These are phyloP conservation scores for Pichia sp. DNA, from an alignment of 1,139 yeast genomes.

Conservation along the genomic window DNA sequence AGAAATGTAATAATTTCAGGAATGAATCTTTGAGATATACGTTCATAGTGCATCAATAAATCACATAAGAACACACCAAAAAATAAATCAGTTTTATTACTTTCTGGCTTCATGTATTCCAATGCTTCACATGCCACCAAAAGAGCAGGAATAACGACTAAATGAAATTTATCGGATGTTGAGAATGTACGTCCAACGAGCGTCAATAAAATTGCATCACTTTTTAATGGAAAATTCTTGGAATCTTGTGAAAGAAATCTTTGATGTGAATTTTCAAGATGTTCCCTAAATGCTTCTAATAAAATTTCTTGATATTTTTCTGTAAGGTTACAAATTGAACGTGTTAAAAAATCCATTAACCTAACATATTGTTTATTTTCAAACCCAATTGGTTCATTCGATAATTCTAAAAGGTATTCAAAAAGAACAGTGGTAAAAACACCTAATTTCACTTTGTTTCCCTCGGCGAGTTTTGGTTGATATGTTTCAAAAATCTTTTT, in stretches of 20 bases:
- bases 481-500: constrained; percentile 52
- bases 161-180: constrained; percentile 92
- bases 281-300: constrained; percentile 49
- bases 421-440: constrained; percentile 59
- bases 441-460: constrained; percentile 73
- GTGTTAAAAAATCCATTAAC: constrained; percentile 36
- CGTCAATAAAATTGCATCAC: constrained; percentile 63
- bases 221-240: constrained; percentile 31
- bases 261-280: constrained; percentile 43
- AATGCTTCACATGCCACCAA: constrained; percentile 68
- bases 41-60: constrained; percentile 62
- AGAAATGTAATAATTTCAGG: constrained; percentile 72
- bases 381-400: constrained; percentile 16
- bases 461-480: constrained; percentile 74
- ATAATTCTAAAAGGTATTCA: constrained; percentile 50
- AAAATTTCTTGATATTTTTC: constrained; percentile 60
- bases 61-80: constrained; percentile 61
- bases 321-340: constrained; percentile 48
- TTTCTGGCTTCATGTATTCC: constrained; percentile 38
- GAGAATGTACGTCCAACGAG: constrained; percentile 76
- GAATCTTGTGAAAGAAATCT: constrained; percentile 31
- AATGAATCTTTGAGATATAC: constrained; percentile 67
- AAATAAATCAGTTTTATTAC: constrained; percentile 34
- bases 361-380: constrained; percentile 33
- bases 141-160: constrained; percentile 79